Evolutionary conservation across 2,329 filamentous ascomycete species (phyloP).

Genomic region (Ceratocystis eucalypticola): DNA sequence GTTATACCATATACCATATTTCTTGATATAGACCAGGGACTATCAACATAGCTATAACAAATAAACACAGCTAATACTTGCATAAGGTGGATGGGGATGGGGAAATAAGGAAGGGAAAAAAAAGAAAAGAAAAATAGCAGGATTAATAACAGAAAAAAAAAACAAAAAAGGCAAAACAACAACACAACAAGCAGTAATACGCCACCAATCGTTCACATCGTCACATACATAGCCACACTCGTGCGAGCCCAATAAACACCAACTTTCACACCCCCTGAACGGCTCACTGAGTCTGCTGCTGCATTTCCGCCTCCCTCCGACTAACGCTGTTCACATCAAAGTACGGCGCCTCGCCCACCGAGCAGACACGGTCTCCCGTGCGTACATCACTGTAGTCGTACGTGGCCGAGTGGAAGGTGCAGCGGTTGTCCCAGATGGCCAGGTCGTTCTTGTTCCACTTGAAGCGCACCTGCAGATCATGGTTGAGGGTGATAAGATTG

Average conservation of each 20-base stretch:
- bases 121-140: not conserved
- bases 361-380: conserved; percentile 39
- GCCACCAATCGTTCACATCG: not conserved
- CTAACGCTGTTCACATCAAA: conserved; percentile 37
- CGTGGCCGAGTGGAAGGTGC: conserved; percentile 43
- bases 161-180: not conserved
- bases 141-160: not conserved
- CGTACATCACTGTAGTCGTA: conserved; percentile 43
- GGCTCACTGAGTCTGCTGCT: not conserved
- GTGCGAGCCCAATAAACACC: not conserved
- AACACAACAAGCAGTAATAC: not conserved
- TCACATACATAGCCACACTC: not conserved
- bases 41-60: not conserved
- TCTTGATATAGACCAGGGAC: not conserved
- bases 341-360: conserved; percentile 40
- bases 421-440: conserved; percentile 26
- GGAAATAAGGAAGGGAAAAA: not conserved
- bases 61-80: not conserved
- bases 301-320: conserved; percentile 11
- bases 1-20: not conserved
- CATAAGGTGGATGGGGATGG: not conserved
- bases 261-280: not conserved
- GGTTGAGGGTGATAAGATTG: conserved; percentile 38
- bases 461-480: conserved; percentile 44
- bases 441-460: conserved; percentile 40